Evolutionary conservation across 164 flowering plant species (phyloP), one percentile per base, ranked within the genome.

Genomic region (Kingdonia uniflora): DNA sequence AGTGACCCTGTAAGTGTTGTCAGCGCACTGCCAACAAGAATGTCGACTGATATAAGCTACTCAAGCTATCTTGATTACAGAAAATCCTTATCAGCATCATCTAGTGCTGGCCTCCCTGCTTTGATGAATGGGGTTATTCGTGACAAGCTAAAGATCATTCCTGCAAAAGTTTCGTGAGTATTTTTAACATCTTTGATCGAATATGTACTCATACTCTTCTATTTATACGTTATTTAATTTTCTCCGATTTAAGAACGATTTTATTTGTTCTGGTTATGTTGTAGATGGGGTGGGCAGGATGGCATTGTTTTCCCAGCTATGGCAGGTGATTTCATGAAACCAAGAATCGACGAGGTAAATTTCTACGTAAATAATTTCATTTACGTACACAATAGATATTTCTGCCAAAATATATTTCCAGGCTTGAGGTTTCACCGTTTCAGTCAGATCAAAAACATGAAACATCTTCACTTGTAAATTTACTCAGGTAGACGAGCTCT

Each of bases 121-220:
- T 63, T 90, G 20, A 81, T 90, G 89, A 68, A 87, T 55, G 85
- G 81, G 49, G 64, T 47, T 41, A 70, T 87, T 37, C 76, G 64
- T 52, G 62, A 85, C 63, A 87, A 90, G 67, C 81, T 90, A 7
- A 65, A 68, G 70, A 82, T 89, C 43, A 81, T 87, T 26, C 96
- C 97, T 1, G 43, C 59, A 0, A 62, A 74, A 51, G 75, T 90
- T n/a, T 62, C 51, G 96, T 82, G 51, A 69, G 86, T 67, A 29
- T 39, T 7, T 50, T 29, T 8, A 3, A 29, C 23, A 20, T 52
- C 5, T n/a, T 40, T 12, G 35, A 37, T 33, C 10, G n/a, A 6
- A 46, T 13, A 2, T 5, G 19, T 24, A 10, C 23, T 35, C 22
- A 23, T 26, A 16, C 14, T 20, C 6, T 21, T 11, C 14, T 2